phyloP scores from a whole-genome alignment of 2,329 filamentous ascomycete species.

The Epichloe scottii region DNA sequence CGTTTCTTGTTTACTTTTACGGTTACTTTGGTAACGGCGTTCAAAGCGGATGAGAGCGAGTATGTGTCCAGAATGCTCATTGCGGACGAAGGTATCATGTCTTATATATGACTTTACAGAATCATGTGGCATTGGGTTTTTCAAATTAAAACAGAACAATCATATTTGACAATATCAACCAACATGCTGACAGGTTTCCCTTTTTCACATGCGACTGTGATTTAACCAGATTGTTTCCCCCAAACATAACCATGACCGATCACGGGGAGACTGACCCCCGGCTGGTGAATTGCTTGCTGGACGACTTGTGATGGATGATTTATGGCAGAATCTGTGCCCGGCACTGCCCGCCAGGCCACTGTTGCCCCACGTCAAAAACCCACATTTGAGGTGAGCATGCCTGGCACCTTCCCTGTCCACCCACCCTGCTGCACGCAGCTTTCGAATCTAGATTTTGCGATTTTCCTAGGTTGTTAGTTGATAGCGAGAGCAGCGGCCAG shows the following conservation, averaged over 20 bases:
- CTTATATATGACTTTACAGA: constrained; percentile 5
- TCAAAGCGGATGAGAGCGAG: constrained; percentile 1
- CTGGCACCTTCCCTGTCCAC: background rate
- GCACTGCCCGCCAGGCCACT: background rate
- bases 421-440: constrained; percentile 1
- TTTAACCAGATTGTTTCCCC: too few species aligned
- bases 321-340: background rate
- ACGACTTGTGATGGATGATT: background rate
- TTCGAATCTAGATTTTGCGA: background rate
- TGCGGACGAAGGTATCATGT: constrained; percentile 1
- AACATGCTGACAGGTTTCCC: too few species aligned
- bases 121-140: constrained; percentile 4
- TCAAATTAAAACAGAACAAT: background rate
- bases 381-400: background rate
- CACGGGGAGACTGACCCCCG: too few species aligned
- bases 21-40: background rate
- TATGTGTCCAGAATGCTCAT: constrained; percentile 2
- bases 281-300: too few species aligned
- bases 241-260: too few species aligned
- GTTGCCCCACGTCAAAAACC: constrained; percentile 2
- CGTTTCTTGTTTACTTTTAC: background rate
- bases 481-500: background rate
- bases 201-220: too few species aligned
- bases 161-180: background rate
- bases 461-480: background rate